Evolutionary conservation across 331 rosid genomes (phyloP).

Genomic region (Pyracantha coccinea): DNA sequence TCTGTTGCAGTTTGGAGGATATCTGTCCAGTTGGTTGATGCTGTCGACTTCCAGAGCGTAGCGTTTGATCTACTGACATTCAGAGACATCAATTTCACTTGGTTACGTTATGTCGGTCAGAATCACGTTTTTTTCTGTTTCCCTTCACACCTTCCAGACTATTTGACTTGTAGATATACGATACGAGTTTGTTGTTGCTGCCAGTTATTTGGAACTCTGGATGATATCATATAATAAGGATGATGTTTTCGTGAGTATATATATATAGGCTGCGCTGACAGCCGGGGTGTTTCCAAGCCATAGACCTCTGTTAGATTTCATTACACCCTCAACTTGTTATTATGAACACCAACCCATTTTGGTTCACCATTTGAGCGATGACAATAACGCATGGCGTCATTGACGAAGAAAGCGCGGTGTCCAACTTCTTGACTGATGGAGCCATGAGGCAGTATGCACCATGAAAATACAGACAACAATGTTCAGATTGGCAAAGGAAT

Average conservation of each 20-base stretch:
- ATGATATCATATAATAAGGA: background rate
- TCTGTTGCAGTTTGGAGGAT: conserved; percentile 68
- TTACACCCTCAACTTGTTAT: background rate
- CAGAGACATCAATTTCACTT: background rate
- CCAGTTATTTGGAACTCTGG: background rate
- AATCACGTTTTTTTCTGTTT: background rate
- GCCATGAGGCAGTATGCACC: no score
- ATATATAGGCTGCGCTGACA: background rate
- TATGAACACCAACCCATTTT: background rate
- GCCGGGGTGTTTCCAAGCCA: background rate
- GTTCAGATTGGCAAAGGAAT: no score
- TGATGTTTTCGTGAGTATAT: background rate
- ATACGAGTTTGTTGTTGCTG: background rate
- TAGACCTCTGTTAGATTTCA: background rate
- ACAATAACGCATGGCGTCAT: no score
- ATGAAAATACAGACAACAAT: no score
- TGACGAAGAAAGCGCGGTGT: no score
- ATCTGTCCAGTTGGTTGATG: conserved; percentile 47
- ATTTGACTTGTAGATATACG: background rate
- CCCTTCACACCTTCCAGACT: background rate
- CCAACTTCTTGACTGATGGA: no score
- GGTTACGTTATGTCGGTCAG: background rate
- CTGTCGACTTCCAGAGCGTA: background rate
- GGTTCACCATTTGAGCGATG: no score
- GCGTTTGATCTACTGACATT: background rate